These are phyloP conservation scores for Microascus cirrosus DNA, from an alignment of 2,329 filamentous ascomycete species.

Conservation along the genomic window DNA sequence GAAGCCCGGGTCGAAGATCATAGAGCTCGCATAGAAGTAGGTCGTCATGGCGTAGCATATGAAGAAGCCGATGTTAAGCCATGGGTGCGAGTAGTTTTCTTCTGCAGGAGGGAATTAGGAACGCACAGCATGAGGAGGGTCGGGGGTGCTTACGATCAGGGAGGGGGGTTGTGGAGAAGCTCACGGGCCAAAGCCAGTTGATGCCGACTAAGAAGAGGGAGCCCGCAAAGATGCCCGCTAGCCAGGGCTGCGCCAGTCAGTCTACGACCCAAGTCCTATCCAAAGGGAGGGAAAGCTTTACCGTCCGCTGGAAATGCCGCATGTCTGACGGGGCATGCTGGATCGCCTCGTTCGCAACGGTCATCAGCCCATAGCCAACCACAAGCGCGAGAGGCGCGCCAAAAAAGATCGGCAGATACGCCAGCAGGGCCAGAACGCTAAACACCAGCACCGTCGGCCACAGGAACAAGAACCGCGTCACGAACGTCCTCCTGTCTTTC, in stretches of 20 bases:
- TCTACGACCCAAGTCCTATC: neutral
- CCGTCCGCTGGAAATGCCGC: slow-evolving; percentile 81
- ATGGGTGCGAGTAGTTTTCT: slow-evolving; percentile 35
- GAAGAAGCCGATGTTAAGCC: slow-evolving; percentile 69
- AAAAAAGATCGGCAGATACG: slow-evolving; percentile 61
- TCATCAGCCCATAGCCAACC: slow-evolving; percentile 62
- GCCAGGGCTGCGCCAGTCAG: slow-evolving; percentile 54
- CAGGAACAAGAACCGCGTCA: slow-evolving; percentile 79
- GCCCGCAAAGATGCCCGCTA: slow-evolving; percentile 85
- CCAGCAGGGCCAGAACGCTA: slow-evolving; percentile 58
- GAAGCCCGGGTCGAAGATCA: slow-evolving; percentile 83
- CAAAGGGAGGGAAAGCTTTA: slow-evolving; percentile 27
- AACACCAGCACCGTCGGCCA: slow-evolving; percentile 76
- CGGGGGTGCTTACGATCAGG: slow-evolving; percentile 35
- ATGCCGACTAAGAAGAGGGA: slow-evolving; percentile 72
- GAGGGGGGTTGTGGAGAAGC: slow-evolving; percentile 36
- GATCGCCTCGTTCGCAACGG: slow-evolving; percentile 64
- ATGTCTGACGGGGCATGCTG: slow-evolving; percentile 80
- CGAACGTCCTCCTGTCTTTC: slow-evolving; percentile 66
- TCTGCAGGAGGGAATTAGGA: slow-evolving; percentile 6
- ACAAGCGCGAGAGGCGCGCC: slow-evolving; percentile 62
- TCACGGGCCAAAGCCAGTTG: slow-evolving; percentile 61
- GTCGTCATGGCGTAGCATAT: slow-evolving; percentile 52
- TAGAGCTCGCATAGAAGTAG: slow-evolving; percentile 82
- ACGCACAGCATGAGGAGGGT: neutral